Conservation (phyloP, 2,329 filamentous ascomycete species). For the Aureobasidium sp. region DNA sequence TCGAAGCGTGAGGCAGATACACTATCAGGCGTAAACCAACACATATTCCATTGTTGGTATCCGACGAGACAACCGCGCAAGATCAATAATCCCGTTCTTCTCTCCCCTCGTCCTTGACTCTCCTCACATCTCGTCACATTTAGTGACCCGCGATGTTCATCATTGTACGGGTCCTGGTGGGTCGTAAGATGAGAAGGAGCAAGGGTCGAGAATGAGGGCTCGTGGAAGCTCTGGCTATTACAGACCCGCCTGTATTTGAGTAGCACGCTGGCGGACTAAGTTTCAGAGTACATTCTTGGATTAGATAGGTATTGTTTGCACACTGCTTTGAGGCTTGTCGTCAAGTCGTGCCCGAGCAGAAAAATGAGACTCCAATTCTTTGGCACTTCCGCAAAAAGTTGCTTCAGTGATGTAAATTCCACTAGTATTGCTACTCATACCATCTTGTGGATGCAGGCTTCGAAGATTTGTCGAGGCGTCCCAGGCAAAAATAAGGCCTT, state of each 20-base stretch:
- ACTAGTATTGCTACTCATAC: too few relatives aligned
- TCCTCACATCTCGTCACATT: background rate
- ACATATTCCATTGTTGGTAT: constrained; percentile 16
- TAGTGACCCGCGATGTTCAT: background rate
- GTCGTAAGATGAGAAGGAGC: background rate
- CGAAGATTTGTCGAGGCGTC: background rate
- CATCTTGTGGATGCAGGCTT: background rate
- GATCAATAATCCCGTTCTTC: constrained; percentile 9
- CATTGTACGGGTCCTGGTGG: background rate
- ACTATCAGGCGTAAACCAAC: constrained; percentile 23
- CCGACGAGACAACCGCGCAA: constrained; percentile 11
- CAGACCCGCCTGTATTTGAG: constrained; percentile 24
- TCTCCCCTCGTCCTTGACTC: constrained; percentile 6
- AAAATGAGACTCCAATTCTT: too few relatives aligned
- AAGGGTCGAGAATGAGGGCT: background rate
- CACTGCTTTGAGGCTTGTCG: too few relatives aligned
- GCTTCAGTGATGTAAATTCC: too few relatives aligned
- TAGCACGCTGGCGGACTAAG: constrained; percentile 25
- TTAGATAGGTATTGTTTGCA: background rate
- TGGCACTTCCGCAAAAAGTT: too few relatives aligned
- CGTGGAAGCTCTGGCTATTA: constrained; percentile 18
- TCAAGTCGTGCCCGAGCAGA: too few relatives aligned
- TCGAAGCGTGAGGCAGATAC: constrained; percentile 22
- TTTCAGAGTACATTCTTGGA: constrained; percentile 20
- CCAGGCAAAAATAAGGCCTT: background rate